Evolutionary conservation across 495 filamentous ascomycete genomes (phyloP), one percentile per base, ranked within the genome.

Genomic region (Geoglossum glabrum): DNA sequence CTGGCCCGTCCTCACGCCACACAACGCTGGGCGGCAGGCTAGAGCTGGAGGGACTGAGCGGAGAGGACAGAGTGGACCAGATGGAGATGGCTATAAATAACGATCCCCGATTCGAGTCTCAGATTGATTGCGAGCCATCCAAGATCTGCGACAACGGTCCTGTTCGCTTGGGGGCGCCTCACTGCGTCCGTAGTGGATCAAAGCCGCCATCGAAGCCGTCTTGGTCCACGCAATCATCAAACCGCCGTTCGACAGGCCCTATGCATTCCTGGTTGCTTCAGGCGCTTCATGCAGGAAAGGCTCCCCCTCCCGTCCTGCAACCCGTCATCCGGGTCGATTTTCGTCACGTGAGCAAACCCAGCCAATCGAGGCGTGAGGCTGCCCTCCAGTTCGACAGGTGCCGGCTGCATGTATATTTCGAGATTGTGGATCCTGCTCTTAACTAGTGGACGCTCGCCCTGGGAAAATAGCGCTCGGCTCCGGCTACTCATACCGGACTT

Each of bases 61-160:
- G n/a, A n/a, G n/a, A n/a, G n/a, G n/a, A n/a, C n/a, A n/a, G n/a
- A 21, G 17, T 45, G 40, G 40, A 45, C n/a, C n/a, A n/a, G n/a
- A 1, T 45, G 40, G 49, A 28, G 49, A 52, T 52, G 25, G 11
- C 28, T 52, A 27, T 52, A 52, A 27, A 52, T 52, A 52, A 28
- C 28, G 49, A 30, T 52, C 11, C 19, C 49, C 23, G 49, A 31
- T 52, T 27, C 23, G 19, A 52, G 49, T 27, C 25, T 31, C 25
- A 31, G 25, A 27, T 52, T 25, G 46, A 50, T 28, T 52, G 17
- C 23, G 49, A 52, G 49, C 7, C 49, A 52, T n/a, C 23, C 49
- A 31, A 52, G 49, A 52, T 52, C 49, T 52, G 49, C 49, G 49
- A 52, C 49, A 52, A 52, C 49, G 49, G 49, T 52, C 49, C 30